Conservation (phyloP, 2,329 filamentous ascomycete species). For the Penicillium glabrum region DNA sequence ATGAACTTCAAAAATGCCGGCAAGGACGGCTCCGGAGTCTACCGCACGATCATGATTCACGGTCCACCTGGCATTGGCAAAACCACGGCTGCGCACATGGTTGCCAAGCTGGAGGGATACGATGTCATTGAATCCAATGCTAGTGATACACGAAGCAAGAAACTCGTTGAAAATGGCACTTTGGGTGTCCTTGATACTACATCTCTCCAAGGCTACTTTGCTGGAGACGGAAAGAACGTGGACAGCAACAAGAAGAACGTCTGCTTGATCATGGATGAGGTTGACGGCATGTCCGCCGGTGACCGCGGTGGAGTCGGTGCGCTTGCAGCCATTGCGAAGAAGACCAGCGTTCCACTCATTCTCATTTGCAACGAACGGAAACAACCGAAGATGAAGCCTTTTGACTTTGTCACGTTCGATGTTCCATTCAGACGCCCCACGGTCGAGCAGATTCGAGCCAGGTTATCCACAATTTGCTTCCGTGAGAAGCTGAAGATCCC, state of each 20-base stretch:
- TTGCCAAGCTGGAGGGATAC: conserved; percentile 88
- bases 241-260: conserved; percentile 85
- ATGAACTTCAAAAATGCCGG: conserved; percentile 80
- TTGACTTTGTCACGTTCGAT: conserved; percentile 82
- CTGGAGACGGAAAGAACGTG: conserved; percentile 76
- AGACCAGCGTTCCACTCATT: conserved; percentile 91
- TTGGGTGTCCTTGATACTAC: conserved; percentile 90
- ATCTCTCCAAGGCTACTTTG: conserved; percentile 87
- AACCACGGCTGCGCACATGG: conserved; percentile 92
- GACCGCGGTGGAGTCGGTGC: conserved; percentile 95
- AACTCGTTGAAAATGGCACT: conserved; percentile 85
- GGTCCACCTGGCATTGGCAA: conserved; percentile 96
- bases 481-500: conserved; percentile 87
- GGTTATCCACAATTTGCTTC: conserved; percentile 93
- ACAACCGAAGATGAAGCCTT: conserved; percentile 96
- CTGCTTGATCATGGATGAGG: conserved; percentile 97
- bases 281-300: conserved; percentile 97
- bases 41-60: conserved; percentile 90
- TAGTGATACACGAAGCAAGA: conserved; percentile 94
- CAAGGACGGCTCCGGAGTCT: conserved; percentile 77
- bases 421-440: conserved; percentile 86
- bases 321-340: conserved; percentile 90
- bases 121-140: conserved; percentile 95
- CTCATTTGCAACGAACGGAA: conserved; percentile 96
- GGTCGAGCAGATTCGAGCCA: conserved; percentile 83